phyloP scores from a whole-genome alignment of 331 rosid species.

The Saraca asoca region DNA sequence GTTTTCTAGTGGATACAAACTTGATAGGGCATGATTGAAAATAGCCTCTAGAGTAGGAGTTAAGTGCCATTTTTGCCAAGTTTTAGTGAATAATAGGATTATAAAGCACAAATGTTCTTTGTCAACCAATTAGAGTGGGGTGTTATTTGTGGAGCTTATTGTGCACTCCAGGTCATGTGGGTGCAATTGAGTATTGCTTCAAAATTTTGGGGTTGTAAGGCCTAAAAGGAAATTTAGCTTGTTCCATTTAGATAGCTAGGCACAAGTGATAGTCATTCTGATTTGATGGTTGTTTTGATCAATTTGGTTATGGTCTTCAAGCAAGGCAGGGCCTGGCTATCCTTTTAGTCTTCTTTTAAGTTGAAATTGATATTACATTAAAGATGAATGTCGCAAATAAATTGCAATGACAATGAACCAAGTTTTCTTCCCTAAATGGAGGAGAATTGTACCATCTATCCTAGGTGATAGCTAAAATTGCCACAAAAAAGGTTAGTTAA shows the following conservation, averaged over 20 bases:
- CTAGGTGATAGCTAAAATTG: background rate
- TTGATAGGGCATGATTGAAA: too few relatives aligned
- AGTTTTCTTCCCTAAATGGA: background rate
- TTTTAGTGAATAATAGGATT: too few relatives aligned
- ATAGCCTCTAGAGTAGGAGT: too few relatives aligned
- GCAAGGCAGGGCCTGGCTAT: background rate
- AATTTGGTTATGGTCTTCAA: too few relatives aligned
- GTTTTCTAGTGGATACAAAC: too few relatives aligned
- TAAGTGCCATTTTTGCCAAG: too few relatives aligned
- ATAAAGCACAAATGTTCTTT: too few relatives aligned
- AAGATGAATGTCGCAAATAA: background rate
- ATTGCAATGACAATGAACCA: background rate
- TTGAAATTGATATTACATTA: slow-evolving; percentile 1
- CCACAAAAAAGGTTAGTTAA: background rate
- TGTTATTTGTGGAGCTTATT: background rate
- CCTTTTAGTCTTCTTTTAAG: background rate
- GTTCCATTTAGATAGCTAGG: slow-evolving; percentile 9
- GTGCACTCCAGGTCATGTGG: slow-evolving; percentile 20
- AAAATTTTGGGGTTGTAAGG: background rate
- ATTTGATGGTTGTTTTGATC: background rate
- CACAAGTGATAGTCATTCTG: background rate
- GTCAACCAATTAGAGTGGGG: too few relatives aligned
- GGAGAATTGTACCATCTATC: background rate
- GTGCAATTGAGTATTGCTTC: slow-evolving; percentile 10
- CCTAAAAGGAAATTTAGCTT: background rate